Percentiles rank a stretch among this genome's conserved stretches.
Evolutionary conservation across 306 rosid species (phyloP).

Genomic region (Vigna reflexopilosa): DNA sequence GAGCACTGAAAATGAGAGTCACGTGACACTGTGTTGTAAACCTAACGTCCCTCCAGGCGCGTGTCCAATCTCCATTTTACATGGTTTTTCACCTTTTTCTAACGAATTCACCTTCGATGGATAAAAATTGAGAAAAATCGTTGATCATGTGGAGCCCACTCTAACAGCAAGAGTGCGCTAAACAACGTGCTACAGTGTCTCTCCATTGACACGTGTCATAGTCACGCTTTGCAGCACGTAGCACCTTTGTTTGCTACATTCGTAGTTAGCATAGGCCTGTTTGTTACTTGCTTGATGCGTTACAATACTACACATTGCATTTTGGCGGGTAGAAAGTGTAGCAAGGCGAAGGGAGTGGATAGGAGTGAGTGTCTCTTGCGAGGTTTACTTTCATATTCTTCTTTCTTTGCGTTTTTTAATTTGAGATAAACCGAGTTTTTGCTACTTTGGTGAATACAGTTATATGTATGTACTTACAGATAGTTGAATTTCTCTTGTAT

Average conservation of each 20-base stretch:
- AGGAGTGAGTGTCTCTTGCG: neutral
- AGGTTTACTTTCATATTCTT: too few species aligned
- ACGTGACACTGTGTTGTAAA: slow-evolving; percentile 14
- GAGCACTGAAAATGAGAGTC: neutral
- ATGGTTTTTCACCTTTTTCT: neutral
- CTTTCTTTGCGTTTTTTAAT: slow-evolving; percentile 3
- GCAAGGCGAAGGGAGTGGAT: neutral
- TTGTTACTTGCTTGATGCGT: slow-evolving; percentile 12
- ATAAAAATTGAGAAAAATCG: neutral
- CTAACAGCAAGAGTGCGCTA: slow-evolving; percentile 1
- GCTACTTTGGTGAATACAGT: neutral
- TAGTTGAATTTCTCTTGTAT: neutral
- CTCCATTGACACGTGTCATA: slow-evolving; percentile 25
- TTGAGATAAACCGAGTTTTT: neutral
- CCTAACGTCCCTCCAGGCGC: neutral
- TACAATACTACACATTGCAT: neutral
- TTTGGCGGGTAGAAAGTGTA: slow-evolving; percentile 31
- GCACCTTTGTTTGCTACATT: neutral
- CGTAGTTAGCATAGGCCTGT: neutral
- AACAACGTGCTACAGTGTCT: neutral
- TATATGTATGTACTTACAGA: neutral
- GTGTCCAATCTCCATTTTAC: neutral
- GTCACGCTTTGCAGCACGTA: neutral
- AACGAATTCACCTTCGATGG: neutral
- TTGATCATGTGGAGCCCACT: slow-evolving; percentile 29